Percentiles rank a stretch among this genome's conserved stretches.
These are phyloP conservation scores for Grigorovia yakushimaensis DNA, from an alignment of 805 yeast genomes.

Conservation along the genomic window DNA sequence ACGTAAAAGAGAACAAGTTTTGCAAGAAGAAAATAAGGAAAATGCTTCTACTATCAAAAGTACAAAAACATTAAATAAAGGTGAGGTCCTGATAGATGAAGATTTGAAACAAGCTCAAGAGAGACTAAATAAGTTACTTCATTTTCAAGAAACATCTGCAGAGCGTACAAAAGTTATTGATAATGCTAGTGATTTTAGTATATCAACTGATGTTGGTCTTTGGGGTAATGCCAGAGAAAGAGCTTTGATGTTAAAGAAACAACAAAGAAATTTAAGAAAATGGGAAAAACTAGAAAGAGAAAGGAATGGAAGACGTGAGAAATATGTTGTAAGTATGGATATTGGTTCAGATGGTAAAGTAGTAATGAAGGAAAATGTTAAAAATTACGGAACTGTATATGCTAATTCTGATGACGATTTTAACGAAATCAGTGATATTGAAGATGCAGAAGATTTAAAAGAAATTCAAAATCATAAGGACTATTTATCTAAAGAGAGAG, in stretches of 20 bases:
- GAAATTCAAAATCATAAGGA: slow-evolving; percentile 21
- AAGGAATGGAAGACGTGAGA: slow-evolving; percentile 59
- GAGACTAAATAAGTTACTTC: slow-evolving; percentile 59
- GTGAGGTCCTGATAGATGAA: slow-evolving; percentile 32
- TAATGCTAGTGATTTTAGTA: slow-evolving; percentile 69
- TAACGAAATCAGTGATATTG: slow-evolving; percentile 31
- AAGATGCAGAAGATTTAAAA: slow-evolving; percentile 26
- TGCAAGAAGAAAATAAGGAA: slow-evolving; percentile 19
- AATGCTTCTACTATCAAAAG: slow-evolving; percentile 15
- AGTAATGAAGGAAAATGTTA: slow-evolving; percentile 41
- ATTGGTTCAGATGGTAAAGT: slow-evolving; percentile 73
- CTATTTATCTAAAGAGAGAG: slow-evolving; percentile 12
- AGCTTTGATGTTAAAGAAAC: slow-evolving; percentile 77
- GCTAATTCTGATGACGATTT: slow-evolving; percentile 26
- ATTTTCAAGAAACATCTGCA: slow-evolving; percentile 77
- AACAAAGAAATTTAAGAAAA: slow-evolving; percentile 63
- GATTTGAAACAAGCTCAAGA: slow-evolving; percentile 63
- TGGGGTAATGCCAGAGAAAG: slow-evolving; percentile 85
- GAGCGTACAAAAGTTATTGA: slow-evolving; percentile 90
- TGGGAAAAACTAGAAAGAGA: slow-evolving; percentile 49
- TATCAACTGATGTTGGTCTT: slow-evolving; percentile 44
- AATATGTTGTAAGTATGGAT: slow-evolving; percentile 64
- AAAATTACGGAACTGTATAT: slow-evolving; percentile 12
- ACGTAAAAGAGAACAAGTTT: slow-evolving; percentile 27
- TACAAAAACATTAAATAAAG: slow-evolving; percentile 32